Evolutionary conservation across 805 yeast species (phyloP).

Genomic region (Maudiozyma bulderi): DNA sequence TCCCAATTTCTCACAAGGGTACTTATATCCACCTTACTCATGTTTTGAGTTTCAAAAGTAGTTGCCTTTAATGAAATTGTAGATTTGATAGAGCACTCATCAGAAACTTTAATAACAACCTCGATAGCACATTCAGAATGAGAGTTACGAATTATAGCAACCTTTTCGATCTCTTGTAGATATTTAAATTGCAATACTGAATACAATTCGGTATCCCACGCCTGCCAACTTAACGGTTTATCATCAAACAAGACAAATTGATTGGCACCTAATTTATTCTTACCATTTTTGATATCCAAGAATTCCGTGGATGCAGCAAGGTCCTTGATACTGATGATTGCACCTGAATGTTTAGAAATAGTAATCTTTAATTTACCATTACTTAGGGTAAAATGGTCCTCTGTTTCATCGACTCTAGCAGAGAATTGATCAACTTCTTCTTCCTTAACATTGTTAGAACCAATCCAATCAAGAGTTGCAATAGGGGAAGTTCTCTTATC

Average conservation of each 20-base stretch:
- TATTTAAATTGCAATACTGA: constrained; percentile 64
- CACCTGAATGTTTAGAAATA: constrained; percentile 47
- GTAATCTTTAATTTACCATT: constrained; percentile 55
- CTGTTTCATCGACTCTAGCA: constrained; percentile 17
- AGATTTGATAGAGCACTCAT: constrained; percentile 50
- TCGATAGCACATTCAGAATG: constrained; percentile 55
- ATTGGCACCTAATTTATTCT: constrained; percentile 59
- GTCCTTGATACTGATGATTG: constrained; percentile 57
- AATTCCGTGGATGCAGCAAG: constrained; percentile 50
- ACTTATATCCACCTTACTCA: constrained; percentile 40
- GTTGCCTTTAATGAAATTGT: constrained; percentile 49
- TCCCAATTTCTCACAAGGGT: constrained; percentile 69
- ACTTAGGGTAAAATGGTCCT: constrained; percentile 39
- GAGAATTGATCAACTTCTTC: not conserved
- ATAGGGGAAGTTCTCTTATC: constrained; percentile 14
- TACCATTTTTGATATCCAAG: constrained; percentile 47
- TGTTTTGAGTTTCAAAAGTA: constrained; percentile 34
- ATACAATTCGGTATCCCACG: constrained; percentile 95
- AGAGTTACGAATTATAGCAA: constrained; percentile 31
- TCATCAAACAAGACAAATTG: constrained; percentile 80
- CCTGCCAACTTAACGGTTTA: constrained; percentile 83
- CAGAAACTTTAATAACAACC: constrained; percentile 52
- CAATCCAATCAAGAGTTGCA: constrained; percentile 57
- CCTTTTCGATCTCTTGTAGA: constrained; percentile 28
- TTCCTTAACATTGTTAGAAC: not conserved